phyloP scores from a whole-genome alignment of 2,329 filamentous ascomycete species.

The Alternaria brassicicola region DNA sequence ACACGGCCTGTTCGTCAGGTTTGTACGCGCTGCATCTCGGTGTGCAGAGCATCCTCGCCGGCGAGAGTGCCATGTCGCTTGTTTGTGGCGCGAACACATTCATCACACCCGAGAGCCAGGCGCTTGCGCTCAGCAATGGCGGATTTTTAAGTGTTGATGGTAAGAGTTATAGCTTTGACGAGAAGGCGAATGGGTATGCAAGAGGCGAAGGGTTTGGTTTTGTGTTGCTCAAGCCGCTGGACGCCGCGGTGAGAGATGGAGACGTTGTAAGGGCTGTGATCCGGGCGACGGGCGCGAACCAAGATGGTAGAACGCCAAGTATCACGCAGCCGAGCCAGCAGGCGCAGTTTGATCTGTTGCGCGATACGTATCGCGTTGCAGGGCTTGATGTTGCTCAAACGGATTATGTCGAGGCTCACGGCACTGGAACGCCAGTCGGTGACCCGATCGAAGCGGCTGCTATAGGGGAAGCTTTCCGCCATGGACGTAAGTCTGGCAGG shows the following conservation, averaged over 20 bases:
- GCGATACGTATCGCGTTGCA: constrained; percentile 5
- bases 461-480: constrained; percentile 11
- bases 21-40: constrained; percentile 27
- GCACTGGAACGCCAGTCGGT: constrained; percentile 11
- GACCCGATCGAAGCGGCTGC: constrained; percentile 15
- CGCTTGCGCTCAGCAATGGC: constrained; percentile 5
- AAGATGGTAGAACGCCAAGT: constrained; percentile 11
- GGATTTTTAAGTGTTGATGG: constrained; percentile 3
- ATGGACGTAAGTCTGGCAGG: not conserved
- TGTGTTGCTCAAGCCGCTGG: constrained; percentile 56
- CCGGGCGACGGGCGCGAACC: constrained; percentile 23
- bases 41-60: constrained; percentile 27
- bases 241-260: constrained; percentile 8
- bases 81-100: constrained; percentile 11
- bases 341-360: constrained; percentile 45
- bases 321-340: constrained; percentile 47
- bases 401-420: constrained; percentile 20
- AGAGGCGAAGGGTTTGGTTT: constrained; percentile 66
- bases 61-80: constrained; percentile 25
- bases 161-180: constrained; percentile 3
- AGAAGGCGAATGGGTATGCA: constrained; percentile 64
- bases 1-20: constrained; percentile 32
- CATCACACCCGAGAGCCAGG: constrained; percentile 8
- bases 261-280: constrained; percentile 33
- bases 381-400: constrained; percentile 6